Percentiles rank a stretch among this genome's conserved stretches.
These are phyloP conservation scores for Cryptococcus sp. DNA, from an alignment of 1,284 basidiomycete genomes.

Conservation along the genomic window DNA sequence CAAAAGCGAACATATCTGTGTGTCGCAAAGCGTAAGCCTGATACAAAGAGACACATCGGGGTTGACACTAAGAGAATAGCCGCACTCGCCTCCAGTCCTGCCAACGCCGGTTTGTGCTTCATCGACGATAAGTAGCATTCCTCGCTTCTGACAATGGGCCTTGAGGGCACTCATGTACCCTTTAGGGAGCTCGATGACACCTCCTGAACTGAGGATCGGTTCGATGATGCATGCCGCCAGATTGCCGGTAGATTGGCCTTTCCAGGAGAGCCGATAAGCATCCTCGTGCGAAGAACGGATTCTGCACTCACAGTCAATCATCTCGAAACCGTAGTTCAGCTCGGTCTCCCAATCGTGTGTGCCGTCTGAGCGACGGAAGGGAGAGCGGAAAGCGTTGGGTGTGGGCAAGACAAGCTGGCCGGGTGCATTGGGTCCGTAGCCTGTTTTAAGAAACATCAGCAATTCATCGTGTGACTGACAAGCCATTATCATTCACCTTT, in stretches of 20 bases:
- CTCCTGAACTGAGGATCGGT: slow-evolving; percentile 52
- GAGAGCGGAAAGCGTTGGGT: slow-evolving; percentile 36
- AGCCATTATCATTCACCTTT: slow-evolving; percentile 10
- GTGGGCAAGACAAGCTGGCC: slow-evolving; percentile 32
- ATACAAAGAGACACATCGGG: not conserved
- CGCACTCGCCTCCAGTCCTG: slow-evolving; percentile 74
- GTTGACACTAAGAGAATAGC: not conserved
- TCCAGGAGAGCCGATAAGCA: not conserved
- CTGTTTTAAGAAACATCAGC: not conserved
- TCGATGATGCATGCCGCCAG: slow-evolving; percentile 52
- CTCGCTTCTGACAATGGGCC: slow-evolving; percentile 33
- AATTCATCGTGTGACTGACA: not conserved
- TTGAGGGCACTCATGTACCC: slow-evolving; percentile 40
- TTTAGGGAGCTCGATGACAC: slow-evolving; percentile 35
- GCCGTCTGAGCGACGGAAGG: slow-evolving; percentile 38
- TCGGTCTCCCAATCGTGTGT: slow-evolving; percentile 47
- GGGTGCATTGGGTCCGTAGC: slow-evolving; percentile 39
- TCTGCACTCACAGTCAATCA: slow-evolving; percentile 36
- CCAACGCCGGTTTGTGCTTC: slow-evolving; percentile 87
- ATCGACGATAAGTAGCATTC: slow-evolving; percentile 69
- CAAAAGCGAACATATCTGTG: slow-evolving; percentile 58
- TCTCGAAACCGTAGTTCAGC: slow-evolving; percentile 40
- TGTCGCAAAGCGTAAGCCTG: not conserved
- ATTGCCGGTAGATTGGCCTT: slow-evolving; percentile 33
- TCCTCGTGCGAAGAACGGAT: not conserved